These are phyloP conservation scores for Carex littledalei DNA, from an alignment of 176 grass and related monocot species.

Conservation along the genomic window DNA sequence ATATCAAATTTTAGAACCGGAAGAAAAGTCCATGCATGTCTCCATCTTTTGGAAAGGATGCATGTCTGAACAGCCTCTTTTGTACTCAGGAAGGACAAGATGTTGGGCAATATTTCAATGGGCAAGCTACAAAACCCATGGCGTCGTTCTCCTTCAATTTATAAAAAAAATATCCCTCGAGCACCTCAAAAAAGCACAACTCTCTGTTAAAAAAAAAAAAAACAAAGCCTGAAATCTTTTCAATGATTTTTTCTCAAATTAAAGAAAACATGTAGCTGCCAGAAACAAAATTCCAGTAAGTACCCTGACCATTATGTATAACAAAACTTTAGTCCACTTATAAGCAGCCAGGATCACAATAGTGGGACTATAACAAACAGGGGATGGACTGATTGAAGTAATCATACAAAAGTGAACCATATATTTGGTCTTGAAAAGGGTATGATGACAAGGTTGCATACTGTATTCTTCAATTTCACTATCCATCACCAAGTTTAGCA, in stretches of 20 bases:
- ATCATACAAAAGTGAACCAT: too few species aligned
- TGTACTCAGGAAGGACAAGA: not conserved
- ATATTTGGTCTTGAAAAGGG: too few species aligned
- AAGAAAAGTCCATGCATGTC: not conserved
- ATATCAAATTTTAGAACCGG: not conserved
- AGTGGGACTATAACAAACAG: too few species aligned
- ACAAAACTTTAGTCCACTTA: not conserved
- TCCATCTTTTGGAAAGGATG: not conserved
- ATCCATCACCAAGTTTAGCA: too few species aligned
- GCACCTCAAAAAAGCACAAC: not conserved
- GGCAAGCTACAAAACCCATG: not conserved
- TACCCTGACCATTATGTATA: not conserved
- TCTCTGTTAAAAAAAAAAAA: not conserved
- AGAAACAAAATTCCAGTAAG: not conserved
- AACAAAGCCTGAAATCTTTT: not conserved
- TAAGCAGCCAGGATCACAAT: not conserved
- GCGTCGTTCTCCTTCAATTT: not conserved
- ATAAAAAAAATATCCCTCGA: not conserved
- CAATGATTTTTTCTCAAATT: not conserved
- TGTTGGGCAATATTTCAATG: not conserved
- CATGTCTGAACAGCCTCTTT: not conserved
- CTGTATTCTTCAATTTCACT: too few species aligned
- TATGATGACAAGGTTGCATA: not conserved
- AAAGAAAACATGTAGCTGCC: not conserved
- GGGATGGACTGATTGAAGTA: too few species aligned